phyloP scores from a whole-genome alignment of 257 asterid genomes.

The Rhazya stricta region DNA sequence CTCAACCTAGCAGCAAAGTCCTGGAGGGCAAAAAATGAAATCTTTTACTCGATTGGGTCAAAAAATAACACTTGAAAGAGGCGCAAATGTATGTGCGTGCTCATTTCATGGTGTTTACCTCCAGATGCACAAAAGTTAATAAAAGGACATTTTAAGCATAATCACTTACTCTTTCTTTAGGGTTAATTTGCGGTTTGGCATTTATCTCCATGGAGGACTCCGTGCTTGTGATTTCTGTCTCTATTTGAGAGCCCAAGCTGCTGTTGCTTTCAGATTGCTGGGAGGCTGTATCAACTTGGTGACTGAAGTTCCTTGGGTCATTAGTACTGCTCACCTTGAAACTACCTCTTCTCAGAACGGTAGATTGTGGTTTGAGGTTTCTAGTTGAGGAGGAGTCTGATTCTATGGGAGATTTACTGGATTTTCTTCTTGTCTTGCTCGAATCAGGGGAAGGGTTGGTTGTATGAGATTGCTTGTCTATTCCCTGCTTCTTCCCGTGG shows the following conservation, averaged over 20 bases:
- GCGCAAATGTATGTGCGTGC: conserved; percentile 11
- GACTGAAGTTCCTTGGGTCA: conserved; percentile 46
- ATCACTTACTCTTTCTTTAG: conserved; percentile 31
- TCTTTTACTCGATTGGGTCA: neutral
- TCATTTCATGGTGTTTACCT: conserved; percentile 33
- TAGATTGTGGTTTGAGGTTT: conserved; percentile 35
- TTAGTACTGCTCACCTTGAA: conserved; percentile 45
- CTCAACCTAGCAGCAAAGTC: conserved; percentile 34
- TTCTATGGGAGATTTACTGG: conserved; percentile 31
- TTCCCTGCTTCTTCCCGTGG: conserved; percentile 32
- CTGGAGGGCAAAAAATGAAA: conserved; percentile 33
- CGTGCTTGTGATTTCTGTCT: conserved; percentile 50
- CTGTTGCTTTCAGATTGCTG: conserved; percentile 67
- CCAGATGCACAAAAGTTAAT: conserved; percentile 13
- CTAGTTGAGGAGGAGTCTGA: conserved; percentile 31
- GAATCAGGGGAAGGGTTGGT: conserved; percentile 35
- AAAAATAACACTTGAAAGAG: neutral
- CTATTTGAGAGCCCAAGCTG: conserved; percentile 56
- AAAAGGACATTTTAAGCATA: conserved; percentile 3
- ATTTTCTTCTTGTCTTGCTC: conserved; percentile 32
- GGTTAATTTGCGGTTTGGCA: conserved; percentile 34
- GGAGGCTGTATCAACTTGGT: conserved; percentile 66
- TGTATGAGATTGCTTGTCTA: conserved; percentile 31
- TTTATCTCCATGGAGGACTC: conserved; percentile 32
- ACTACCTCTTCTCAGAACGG: conserved; percentile 34